Evolutionary conservation across 2,329 filamentous ascomycete species (phyloP), one percentile per base, ranked within the genome.

Genomic region (Tolypocladium pustulatum): DNA sequence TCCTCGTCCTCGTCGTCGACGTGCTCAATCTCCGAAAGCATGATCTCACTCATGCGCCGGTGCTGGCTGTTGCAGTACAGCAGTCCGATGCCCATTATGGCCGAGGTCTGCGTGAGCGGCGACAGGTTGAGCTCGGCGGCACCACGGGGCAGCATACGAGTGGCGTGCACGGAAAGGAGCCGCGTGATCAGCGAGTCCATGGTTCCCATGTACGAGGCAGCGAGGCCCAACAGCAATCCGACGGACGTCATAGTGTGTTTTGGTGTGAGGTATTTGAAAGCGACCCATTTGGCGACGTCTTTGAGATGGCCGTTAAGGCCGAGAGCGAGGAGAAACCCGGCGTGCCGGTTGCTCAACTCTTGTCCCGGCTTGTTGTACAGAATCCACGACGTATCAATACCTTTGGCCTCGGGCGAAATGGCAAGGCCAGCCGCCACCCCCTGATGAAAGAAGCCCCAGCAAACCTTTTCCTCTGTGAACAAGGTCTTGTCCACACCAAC

Each of bases 221-320:
- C 92, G 22, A 99, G 79, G 1, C 94, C 94, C 0, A 99, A 79
- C 3, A 99, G 80, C n/a, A 99, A 78, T 12, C 94, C 94, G 58
- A 99, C 93, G 0, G 94, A 97, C 30, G 94, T 97, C 94, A 99
- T 99, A 32, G 92, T 96, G 72, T 99, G 95, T 68, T 99, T 99
- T 1, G 94, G 93, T 0, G 94, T 99, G n/a, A 99, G 78, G 65
- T 99, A 99, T 69, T 97, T 97, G 81, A 97, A 99, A 10, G 92
- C 93, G 51, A 99, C 88, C 93, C 94, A 99, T 76, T 97, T 97
- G 3, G 94, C 94, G 34, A 99, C 83, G 9, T 86, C 88, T 65
- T 90, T 94, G n/a, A 99, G 78, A 73, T 99, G 95, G 0, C 94
- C 95, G 66, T 97, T 97, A 30, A 99, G 78, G 4, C 94, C 94